phyloP scores from a whole-genome alignment of 371 early-diverging fungal species.

The Catenaria anguillulae region DNA sequence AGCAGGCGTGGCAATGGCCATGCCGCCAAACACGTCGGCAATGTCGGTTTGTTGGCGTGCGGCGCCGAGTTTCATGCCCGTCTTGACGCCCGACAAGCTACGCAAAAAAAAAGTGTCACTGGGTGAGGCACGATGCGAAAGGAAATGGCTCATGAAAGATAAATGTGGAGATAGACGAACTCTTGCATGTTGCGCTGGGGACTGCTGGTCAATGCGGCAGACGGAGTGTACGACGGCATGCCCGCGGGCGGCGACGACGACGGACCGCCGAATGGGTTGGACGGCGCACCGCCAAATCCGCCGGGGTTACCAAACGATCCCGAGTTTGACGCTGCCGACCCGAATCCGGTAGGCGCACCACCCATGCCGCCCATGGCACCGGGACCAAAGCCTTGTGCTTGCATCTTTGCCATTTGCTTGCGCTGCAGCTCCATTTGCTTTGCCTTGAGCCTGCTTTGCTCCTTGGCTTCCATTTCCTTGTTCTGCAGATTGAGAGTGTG shows the following conservation, averaged over 20 bases:
- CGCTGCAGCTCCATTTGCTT: slow-evolving; percentile 79
- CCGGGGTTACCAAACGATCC: too few species aligned
- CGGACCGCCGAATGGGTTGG: neutral
- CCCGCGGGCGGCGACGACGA: too few species aligned
- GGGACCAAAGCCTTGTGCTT: too few species aligned
- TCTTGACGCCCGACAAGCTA: slow-evolving; percentile 66
- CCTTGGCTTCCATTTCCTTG: slow-evolving; percentile 93
- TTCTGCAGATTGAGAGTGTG: too few species aligned
- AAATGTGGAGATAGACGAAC: too few species aligned
- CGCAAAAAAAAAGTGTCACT: slow-evolving; percentile 27
- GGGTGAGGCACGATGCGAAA: too few species aligned
- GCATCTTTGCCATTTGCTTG: slow-evolving; percentile 49
- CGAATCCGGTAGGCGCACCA: too few species aligned
- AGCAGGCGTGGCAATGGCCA: neutral
- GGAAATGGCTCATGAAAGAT: too few species aligned
- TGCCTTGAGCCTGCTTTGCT: slow-evolving; percentile 80
- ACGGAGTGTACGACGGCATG: neutral
- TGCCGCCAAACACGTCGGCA: slow-evolving; percentile 8
- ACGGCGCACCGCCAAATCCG: slow-evolving; percentile 5
- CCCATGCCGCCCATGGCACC: too few species aligned
- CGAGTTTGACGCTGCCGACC: too few species aligned
- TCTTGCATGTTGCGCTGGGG: too few species aligned
- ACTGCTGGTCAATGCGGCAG: too few species aligned
- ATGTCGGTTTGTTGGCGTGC: slow-evolving; percentile 27
- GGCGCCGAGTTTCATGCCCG: slow-evolving; percentile 18